Conservation (phyloP, 2,329 filamentous ascomycete species). For the Botrytis pseudocinerea region DNA sequence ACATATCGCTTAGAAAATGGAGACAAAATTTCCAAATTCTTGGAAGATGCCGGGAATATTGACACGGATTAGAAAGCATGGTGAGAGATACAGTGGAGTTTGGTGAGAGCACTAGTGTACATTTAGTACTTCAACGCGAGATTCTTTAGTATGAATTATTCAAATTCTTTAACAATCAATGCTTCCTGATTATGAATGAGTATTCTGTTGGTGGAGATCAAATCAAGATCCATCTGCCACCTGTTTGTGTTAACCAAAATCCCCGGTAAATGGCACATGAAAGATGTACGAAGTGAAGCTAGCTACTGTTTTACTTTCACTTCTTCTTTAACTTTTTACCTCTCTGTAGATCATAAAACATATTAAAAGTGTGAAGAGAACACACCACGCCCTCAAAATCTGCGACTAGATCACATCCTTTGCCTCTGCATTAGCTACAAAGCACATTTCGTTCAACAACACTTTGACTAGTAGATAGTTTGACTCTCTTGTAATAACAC, state of each 20-base stretch:
- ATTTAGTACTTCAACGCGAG: not conserved
- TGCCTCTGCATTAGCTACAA: not conserved
- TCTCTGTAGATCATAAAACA: not conserved
- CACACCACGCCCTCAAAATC: not conserved
- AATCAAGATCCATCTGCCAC: not conserved
- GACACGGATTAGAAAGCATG: not conserved
- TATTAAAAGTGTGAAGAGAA: too few species aligned
- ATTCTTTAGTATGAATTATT: not conserved
- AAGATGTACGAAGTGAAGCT: not conserved
- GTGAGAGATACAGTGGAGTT: not conserved
- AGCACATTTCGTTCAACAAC: not conserved
- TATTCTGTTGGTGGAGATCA: not conserved
- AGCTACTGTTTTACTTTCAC: not conserved
- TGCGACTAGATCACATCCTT: not conserved
- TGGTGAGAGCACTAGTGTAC: not conserved
- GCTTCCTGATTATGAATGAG: not conserved
- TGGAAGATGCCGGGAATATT: not conserved
- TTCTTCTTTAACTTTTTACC: not conserved
- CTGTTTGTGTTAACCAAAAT: not conserved
- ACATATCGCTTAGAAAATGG: not conserved
- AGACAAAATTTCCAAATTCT: not conserved
- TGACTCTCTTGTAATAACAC: too few species aligned
- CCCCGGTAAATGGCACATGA: not conserved
- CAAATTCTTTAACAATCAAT: not conserved
- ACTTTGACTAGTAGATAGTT: not conserved